A percentile compares a stretch with the other conserved stretches of the same genome.
Evolutionary conservation across 108 stramenopile genomes (phyloP).

Genomic region (Conticribra guillardii): DNA sequence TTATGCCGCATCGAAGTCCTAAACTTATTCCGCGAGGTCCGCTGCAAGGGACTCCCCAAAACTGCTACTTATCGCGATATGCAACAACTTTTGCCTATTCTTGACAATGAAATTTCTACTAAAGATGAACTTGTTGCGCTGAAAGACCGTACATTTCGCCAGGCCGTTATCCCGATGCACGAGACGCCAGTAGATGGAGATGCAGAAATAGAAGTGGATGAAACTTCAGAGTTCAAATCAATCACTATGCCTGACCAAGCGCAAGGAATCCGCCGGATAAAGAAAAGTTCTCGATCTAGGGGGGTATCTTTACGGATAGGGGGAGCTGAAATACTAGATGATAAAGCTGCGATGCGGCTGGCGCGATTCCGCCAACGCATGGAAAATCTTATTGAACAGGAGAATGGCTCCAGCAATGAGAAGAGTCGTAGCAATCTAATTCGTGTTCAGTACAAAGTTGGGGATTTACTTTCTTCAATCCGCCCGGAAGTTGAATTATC

Average conservation of each 20-base stretch:
- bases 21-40: conserved; percentile 61
- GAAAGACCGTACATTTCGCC: conserved; percentile 57
- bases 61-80: conserved; percentile 63
- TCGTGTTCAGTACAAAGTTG: conserved; percentile 18
- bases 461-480: conserved; percentile 36
- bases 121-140: conserved; percentile 60
- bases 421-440: neutral
- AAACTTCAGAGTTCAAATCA: conserved; percentile 30
- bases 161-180: conserved; percentile 28
- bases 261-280: conserved; percentile 24
- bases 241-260: conserved; percentile 15
- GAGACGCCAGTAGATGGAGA: neutral
- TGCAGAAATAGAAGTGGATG: conserved; percentile 10
- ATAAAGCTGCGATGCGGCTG: neutral
- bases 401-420: neutral
- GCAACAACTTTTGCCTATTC: conserved; percentile 53
- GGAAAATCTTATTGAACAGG: neutral
- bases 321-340: neutral
- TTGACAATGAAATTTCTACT: conserved; percentile 59
- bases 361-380: neutral
- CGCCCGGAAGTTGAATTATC: conserved; percentile 32
- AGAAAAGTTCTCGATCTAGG: conserved; percentile 22
- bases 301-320: conserved; percentile 23
- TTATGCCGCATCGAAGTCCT: conserved; percentile 56
- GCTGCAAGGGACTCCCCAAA: conserved; percentile 45